Base-by-base conservation (phyloP, 805 yeast genomes). In the Kuraishia hungarica region DNA sequence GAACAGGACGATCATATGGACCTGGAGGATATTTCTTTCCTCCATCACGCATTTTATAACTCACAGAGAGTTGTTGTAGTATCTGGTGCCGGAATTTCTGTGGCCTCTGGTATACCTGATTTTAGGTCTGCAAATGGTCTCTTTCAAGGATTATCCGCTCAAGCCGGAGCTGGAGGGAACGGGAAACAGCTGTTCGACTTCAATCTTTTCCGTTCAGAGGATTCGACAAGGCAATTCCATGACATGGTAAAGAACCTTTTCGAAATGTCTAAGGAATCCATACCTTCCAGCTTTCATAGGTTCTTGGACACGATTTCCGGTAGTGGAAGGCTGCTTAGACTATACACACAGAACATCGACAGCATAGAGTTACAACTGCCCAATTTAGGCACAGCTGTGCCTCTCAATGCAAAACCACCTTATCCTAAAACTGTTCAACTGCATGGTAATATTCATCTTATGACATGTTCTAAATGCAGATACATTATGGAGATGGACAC, bases 71-170 rank as follows among this genome's bases (percentile, higher is more conserved):
- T 85, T 29, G 76, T 89, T 1, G 80, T 86, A 28, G 77, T 91
- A 28, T 81, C 92, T 0, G 97, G 97, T 11, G 97, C 97, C 19
- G 97, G 97, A 2, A 81, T 89, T 20, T 89, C 96, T 13, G 94
- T 92, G 54, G 86, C 87, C 28, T 89, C 96, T 0, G 97, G 97
- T 3, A 91, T 90, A 47, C 97, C 97, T 2, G 75, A 71, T 60
- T 71, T 90, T 64, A 72, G 97, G 65, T 87, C 96, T 7, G 80
- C 89, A 1, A 73, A 83, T 57, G 96, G 96, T 1, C 75, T 91
- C 51, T 89, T 91, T 65, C 79, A 81, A 55, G 80, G 81, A 15
- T 67, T 82, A 47, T 65, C 75, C 8, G 55, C 67, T 1, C 67
- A 67, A 50, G 72, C 79, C 0, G 78, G 78, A 2, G 64, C 77